phyloP scores from a whole-genome alignment of 2,329 filamentous ascomycete species.

The Pseudofabraea citricarpa region DNA sequence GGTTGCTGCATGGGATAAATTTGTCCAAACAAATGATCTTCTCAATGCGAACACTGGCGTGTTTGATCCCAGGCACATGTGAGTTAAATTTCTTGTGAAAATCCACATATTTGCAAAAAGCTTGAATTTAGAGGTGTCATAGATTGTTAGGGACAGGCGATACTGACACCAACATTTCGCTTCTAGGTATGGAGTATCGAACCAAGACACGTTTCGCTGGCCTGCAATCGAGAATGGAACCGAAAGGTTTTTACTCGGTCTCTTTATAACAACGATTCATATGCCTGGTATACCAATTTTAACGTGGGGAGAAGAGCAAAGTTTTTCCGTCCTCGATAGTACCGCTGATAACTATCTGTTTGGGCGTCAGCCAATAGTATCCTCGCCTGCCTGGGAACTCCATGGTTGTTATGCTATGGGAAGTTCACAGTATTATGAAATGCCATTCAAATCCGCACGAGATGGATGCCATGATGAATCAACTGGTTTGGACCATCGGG shows the following conservation, averaged over 20 bases:
- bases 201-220: constrained; percentile 61
- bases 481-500: constrained; percentile 55
- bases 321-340: constrained; percentile 58
- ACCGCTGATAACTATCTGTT: constrained; percentile 61
- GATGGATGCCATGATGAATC: constrained; percentile 51
- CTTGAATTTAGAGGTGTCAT: too few relatives aligned
- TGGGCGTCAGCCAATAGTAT: constrained; percentile 57
- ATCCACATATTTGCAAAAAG: too few relatives aligned
- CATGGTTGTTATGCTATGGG: constrained; percentile 58
- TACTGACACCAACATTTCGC: too few relatives aligned
- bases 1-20: constrained; percentile 45
- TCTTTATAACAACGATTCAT: constrained; percentile 55
- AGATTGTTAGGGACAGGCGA: too few relatives aligned
- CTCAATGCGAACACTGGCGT: constrained; percentile 54
- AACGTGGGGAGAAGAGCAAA: constrained; percentile 63
- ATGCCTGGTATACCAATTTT: constrained; percentile 57
- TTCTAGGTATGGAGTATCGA: too few relatives aligned
- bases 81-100: constrained; percentile 53
- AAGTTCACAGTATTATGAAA: constrained; percentile 51
- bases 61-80: constrained; percentile 61
- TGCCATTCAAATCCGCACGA: constrained; percentile 49
- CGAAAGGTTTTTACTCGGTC: constrained; percentile 49
- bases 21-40: constrained; percentile 54
- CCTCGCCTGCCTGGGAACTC: constrained; percentile 56
- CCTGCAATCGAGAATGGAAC: constrained; percentile 52